Conservation (phyloP, 306 rosid genomes). For the Trifolium subterraneum region DNA sequence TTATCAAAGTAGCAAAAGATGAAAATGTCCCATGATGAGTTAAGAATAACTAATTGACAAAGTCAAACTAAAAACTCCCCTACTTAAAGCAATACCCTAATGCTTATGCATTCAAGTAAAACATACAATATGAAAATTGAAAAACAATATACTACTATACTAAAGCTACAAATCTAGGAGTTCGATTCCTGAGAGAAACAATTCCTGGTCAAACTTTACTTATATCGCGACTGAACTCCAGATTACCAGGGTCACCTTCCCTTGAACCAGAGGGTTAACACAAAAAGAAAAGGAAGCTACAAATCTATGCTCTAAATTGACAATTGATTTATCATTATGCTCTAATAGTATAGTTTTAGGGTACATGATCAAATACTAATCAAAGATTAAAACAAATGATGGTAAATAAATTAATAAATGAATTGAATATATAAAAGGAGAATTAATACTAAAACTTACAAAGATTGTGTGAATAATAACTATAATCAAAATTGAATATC, state of each 20-base stretch:
- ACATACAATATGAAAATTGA: not conserved
- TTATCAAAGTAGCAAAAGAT: not conserved
- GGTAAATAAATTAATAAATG: not conserved
- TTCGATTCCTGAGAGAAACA: too few relatives aligned
- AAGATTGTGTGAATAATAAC: conserved; percentile 20
- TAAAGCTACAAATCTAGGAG: not conserved
- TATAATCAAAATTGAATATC: conserved; percentile 5
- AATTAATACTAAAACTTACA: conserved; percentile 5
- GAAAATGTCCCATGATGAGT: not conserved
- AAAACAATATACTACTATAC: not conserved
- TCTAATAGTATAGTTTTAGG: not conserved
- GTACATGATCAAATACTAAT: not conserved
- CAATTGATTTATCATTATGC: not conserved
- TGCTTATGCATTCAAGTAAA: not conserved
- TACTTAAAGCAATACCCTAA: not conserved
- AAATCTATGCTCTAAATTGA: not conserved
- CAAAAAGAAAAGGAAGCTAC: too few relatives aligned
- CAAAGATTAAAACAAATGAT: not conserved
- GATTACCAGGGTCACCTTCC: too few relatives aligned
- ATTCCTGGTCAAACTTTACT: too few relatives aligned
- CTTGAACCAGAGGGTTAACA: too few relatives aligned
- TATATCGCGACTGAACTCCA: too few relatives aligned
- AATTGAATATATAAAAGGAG: not conserved
- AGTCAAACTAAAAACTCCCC: not conserved
- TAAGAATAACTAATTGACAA: not conserved